Percentiles rank a stretch among this genome's conserved stretches.
These are phyloP conservation scores for Hammondia hammondi DNA, from an alignment of 169 alveolate species.

Conservation along the genomic window DNA sequence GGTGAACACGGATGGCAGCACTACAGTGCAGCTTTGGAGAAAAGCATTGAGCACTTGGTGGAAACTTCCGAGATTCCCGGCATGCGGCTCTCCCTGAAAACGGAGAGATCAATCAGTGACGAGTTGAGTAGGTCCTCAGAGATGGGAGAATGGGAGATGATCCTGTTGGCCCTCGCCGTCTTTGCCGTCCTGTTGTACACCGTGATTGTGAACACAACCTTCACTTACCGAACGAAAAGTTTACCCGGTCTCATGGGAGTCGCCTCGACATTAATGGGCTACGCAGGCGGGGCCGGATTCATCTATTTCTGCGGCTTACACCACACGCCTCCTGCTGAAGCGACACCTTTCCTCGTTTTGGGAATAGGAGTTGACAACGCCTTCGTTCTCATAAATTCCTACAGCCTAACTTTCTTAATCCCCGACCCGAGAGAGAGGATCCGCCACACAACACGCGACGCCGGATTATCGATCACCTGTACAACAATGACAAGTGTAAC, in stretches of 20 bases:
- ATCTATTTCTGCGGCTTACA: conserved; percentile 74
- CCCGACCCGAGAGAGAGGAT: conserved; percentile 79
- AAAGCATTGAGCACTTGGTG: conserved; percentile 27
- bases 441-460: conserved; percentile 77
- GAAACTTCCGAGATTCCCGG: background rate
- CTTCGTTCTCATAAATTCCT: conserved; percentile 82
- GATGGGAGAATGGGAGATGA: conserved; percentile 41
- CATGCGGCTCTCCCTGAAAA: background rate
- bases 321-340: conserved; percentile 79
- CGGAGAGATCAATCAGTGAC: conserved; percentile 43
- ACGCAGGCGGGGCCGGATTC: conserved; percentile 78
- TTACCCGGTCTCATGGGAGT: conserved; percentile 69
- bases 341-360: conserved; percentile 78
- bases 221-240: conserved; percentile 46
- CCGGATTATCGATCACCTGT: conserved; percentile 80
- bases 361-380: conserved; percentile 86
- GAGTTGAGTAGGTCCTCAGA: conserved; percentile 42
- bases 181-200: conserved; percentile 41
- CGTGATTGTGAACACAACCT: conserved; percentile 37
- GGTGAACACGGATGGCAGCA: conserved; percentile 29
- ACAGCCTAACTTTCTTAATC: conserved; percentile 76
- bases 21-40: conserved; percentile 52
- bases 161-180: conserved; percentile 30
- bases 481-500: conserved; percentile 75
- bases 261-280: conserved; percentile 75